Base-by-base conservation (phyloP, 805 yeast genomes). In the Wickerhamomyces strasburgensis region DNA sequence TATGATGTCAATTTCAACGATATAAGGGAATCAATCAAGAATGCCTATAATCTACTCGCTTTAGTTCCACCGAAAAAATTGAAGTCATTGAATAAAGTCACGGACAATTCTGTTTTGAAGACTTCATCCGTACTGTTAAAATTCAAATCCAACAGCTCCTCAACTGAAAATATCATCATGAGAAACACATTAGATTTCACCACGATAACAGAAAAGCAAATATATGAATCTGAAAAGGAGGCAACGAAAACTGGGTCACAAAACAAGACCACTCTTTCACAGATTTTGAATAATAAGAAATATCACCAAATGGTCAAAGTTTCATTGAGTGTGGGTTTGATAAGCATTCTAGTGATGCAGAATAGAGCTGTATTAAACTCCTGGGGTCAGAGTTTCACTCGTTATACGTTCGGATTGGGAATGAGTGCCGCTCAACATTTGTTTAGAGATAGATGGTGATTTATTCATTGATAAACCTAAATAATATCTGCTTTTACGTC, bases 21-120 rank as follows among this genome's bases (percentile, higher is more conserved):
- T 15, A 47, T 56, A 3, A 52, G 51, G 17, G 53, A 49, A 35
- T 61, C 60, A 3, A 52, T 63, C 16, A 47, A 54, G 2, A 50
- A 49, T 3, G 38, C 48, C 2, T 36, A 46, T 2, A 18, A 34
- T n/a, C 29, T 40, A 16, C 35, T 38, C 18, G 18, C 29, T 7
- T 23, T 37, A 11, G 19, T 28, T 18, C 36, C 44, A 5, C 14
- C 38, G 10, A 17, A 31, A 13, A 14, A 40, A 10, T n/a, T 33
- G 16, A 29, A 18, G 29, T 32, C 44, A 6, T 35, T 35, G 34
- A 38, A 27, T 38, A 34, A 19, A 11, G 27, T 61, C 14, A 52
- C 56, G 34, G 44, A 46, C 15, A 54, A 39, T 24, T 57, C 64
- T 42, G 57, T 59, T 2, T 33, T 65, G 24, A 34, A 49, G 19